Evolutionary conservation across 2,329 filamentous ascomycete species (phyloP).

Genomic region (Didymella lethalis): DNA sequence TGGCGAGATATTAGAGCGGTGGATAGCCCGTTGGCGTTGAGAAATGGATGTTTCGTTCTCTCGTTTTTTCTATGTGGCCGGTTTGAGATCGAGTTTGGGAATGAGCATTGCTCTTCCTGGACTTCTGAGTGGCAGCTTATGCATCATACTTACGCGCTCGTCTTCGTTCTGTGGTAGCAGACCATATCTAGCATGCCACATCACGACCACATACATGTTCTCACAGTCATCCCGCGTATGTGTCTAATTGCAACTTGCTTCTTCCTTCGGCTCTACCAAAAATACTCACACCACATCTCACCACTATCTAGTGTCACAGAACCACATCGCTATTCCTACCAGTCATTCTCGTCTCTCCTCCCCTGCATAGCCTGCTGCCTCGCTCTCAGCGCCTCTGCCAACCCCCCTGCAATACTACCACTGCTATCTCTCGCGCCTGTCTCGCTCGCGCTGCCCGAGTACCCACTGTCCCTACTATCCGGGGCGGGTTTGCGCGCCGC

Average conservation of each 20-base stretch:
- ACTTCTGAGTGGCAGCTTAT: background rate
- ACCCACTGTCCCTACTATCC: constrained; percentile 71
- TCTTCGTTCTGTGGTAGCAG: background rate
- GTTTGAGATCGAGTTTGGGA: background rate
- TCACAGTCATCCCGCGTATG: background rate
- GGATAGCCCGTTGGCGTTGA: constrained; percentile 16
- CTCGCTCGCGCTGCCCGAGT: constrained; percentile 52
- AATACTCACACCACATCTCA: background rate
- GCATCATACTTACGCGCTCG: background rate
- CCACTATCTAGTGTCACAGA: background rate
- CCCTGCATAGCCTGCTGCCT: constrained; percentile 60
- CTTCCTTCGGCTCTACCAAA: background rate
- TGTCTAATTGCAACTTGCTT: constrained; percentile 1
- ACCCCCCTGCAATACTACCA: constrained; percentile 57
- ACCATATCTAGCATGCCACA: background rate
- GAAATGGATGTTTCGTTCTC: background rate
- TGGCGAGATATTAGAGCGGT: background rate
- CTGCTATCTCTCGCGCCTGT: constrained; percentile 52
- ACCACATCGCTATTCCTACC: constrained; percentile 21
- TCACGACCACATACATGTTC: background rate
- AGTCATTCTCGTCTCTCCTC: constrained; percentile 50
- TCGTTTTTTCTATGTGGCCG: background rate
- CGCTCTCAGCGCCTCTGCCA: constrained; percentile 60
- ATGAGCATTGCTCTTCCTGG: background rate
- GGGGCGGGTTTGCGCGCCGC: constrained; percentile 74